Conservation (phyloP, 2,329 filamentous ascomycete species). For the Didymella pomorum region DNA sequence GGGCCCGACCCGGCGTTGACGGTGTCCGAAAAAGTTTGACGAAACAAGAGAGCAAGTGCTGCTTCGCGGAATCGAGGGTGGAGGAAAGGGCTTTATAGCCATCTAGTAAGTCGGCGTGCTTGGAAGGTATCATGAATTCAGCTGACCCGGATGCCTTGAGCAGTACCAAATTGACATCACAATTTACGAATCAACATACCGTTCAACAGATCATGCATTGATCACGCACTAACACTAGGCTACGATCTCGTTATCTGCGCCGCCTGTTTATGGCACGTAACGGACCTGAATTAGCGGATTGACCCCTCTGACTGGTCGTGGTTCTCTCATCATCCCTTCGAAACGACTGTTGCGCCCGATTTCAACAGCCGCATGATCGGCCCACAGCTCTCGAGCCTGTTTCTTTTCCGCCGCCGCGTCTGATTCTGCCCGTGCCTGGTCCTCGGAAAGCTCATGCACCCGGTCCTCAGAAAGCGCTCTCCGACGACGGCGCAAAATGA, state of each 20-base stretch:
- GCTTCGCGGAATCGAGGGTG: conserved; percentile 38
- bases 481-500: conserved; percentile 18
- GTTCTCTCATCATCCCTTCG: conserved; percentile 13
- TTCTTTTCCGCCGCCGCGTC: conserved; percentile 22
- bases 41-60: conserved; percentile 19
- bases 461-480: conserved; percentile 3
- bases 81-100: conserved; percentile 49
- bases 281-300: conserved; percentile 8
- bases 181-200: conserved; percentile 5
- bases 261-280: conserved; percentile 5
- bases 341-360: conserved; percentile 35
- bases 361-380: conserved; percentile 27
- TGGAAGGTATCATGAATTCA: neutral
- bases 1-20: conserved; percentile 5
- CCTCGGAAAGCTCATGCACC: conserved; percentile 31
- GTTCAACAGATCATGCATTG: neutral
- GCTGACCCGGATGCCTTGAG: conserved; percentile 8
- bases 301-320: neutral
- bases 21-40: conserved; percentile 9
- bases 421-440: conserved; percentile 24
- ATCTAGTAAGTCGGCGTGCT: conserved; percentile 33
- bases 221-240: conserved; percentile 2
- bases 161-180: conserved; percentile 23
- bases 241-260: neutral
- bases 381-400: conserved; percentile 26